Conservation (phyloP, 164 flowering plant genomes). For the Cinnamomum micranthum region DNA sequence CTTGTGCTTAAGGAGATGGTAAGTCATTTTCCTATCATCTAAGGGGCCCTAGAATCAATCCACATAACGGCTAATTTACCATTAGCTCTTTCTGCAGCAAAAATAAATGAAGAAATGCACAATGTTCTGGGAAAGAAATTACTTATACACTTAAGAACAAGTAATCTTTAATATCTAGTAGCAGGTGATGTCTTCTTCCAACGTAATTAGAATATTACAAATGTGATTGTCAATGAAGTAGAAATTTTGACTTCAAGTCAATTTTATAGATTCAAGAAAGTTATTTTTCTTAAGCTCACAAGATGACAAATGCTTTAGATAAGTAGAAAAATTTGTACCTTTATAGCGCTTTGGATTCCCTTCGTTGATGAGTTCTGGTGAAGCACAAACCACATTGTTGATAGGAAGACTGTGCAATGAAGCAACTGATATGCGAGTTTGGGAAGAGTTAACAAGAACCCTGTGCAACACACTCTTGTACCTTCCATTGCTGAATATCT, state of each 20-base stretch:
- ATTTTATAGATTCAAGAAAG: slow-evolving; percentile 68
- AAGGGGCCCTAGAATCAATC: no score
- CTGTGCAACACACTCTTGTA: slow-evolving; percentile 84
- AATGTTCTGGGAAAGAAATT: no score
- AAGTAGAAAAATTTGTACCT: slow-evolving; percentile 63
- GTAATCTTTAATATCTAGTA: no score
- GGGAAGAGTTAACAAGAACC: slow-evolving; percentile 52
- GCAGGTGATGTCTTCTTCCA: no score
- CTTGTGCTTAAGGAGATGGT: no score
- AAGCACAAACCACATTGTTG: slow-evolving; percentile 37
- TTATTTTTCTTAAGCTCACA: slow-evolving; percentile 55
- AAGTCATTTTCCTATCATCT: no score
- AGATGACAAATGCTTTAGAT: slow-evolving; percentile 52
- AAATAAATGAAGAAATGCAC: no score
- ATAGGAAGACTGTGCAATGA: slow-evolving; percentile 66
- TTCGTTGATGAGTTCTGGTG: slow-evolving; percentile 34
- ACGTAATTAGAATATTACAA: no score
- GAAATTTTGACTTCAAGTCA: slow-evolving; percentile 14
- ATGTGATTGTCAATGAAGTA: no score
- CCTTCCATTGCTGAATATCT: slow-evolving; percentile 91
- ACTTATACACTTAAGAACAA: no score
- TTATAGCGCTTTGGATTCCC: slow-evolving; percentile 56
- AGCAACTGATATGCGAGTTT: slow-evolving; percentile 61
- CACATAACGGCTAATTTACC: no score
- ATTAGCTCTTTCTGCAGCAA: no score